A percentile compares a stretch with the other conserved stretches of the same genome.
Conservation (phyloP, 1,139 yeast genomes). For the Meyerozyma sp. region DNA sequence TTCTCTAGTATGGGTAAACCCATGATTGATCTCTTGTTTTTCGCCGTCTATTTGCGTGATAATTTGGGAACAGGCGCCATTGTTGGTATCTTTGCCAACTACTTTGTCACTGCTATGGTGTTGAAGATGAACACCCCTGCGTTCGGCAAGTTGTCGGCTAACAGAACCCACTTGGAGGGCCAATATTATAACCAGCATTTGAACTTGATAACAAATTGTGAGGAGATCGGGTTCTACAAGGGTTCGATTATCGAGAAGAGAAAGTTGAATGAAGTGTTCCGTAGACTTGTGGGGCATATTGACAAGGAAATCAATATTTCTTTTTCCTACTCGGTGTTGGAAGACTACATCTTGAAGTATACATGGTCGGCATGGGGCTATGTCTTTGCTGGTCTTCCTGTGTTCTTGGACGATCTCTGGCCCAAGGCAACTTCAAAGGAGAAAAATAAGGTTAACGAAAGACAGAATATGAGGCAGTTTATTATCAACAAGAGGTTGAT, state of each 20-base stretch:
- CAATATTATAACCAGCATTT: slow-evolving; percentile 84
- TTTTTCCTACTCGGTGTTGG: slow-evolving; percentile 63
- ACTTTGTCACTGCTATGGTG: slow-evolving; percentile 72
- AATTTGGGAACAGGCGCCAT: slow-evolving; percentile 85
- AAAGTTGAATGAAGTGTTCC: slow-evolving; percentile 58
- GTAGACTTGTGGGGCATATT: slow-evolving; percentile 43
- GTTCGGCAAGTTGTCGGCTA: slow-evolving; percentile 73
- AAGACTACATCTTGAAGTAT: slow-evolving; percentile 83
- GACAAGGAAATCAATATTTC: slow-evolving; percentile 46
- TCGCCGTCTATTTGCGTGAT: slow-evolving; percentile 77
- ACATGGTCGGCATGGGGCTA: slow-evolving; percentile 96
- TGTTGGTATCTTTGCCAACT: slow-evolving; percentile 74
- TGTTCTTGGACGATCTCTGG: slow-evolving; percentile 45
- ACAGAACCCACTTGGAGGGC: slow-evolving; percentile 78
- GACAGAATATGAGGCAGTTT: slow-evolving; percentile 76
- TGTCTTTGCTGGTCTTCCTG: slow-evolving; percentile 84
- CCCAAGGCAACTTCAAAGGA: slow-evolving; percentile 16
- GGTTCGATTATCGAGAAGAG: slow-evolving; percentile 79
- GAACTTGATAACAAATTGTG: slow-evolving; percentile 81
- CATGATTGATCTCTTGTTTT: slow-evolving; percentile 79
- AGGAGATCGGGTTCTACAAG: slow-evolving; percentile 91
- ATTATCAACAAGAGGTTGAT: slow-evolving; percentile 86
- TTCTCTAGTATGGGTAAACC: slow-evolving; percentile 93
- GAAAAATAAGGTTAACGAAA: slow-evolving; percentile 26
- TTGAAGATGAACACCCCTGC: slow-evolving; percentile 76